These are phyloP conservation scores for Rhazya stricta DNA, from an alignment of 257 asterid genomes.

Conservation along the genomic window DNA sequence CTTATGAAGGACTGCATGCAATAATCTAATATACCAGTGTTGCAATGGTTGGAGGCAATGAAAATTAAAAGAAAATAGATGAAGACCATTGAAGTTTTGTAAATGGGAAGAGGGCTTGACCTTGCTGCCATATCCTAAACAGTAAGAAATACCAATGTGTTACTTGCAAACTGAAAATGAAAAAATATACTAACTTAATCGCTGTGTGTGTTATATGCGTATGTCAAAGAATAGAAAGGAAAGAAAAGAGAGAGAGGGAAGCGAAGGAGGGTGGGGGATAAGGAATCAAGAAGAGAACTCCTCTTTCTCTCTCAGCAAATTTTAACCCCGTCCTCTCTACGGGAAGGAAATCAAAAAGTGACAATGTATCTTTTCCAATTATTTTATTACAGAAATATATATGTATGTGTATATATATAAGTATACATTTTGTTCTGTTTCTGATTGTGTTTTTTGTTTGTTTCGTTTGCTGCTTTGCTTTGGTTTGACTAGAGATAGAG, in stretches of 20 bases:
- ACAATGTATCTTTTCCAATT: conserved; percentile 29
- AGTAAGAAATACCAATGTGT: neutral
- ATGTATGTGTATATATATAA: neutral
- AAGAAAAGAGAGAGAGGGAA: conserved; percentile 2
- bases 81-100: neutral
- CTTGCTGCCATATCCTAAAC: neutral
- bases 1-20: neutral
- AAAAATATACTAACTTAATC: conserved; percentile 8
- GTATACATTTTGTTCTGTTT: conserved; percentile 13
- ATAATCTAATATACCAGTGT: too few species aligned
- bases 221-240: neutral
- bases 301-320: conserved; percentile 50
- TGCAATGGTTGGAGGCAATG: neutral
- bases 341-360: conserved; percentile 63
- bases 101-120: neutral
- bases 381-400: neutral
- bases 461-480: conserved; percentile 7
- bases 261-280: conserved; percentile 83
- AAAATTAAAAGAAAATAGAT: too few species aligned
- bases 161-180: conserved; percentile 16
- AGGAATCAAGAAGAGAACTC: conserved; percentile 44
- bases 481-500: conserved; percentile 55
- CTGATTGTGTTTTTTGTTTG: conserved; percentile 17
- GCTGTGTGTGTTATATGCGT: conserved; percentile 17
- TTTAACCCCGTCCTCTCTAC: conserved; percentile 86